phyloP scores from a whole-genome alignment of 371 early-diverging fungal genomes.

The Phascolomyces articulosus region DNA sequence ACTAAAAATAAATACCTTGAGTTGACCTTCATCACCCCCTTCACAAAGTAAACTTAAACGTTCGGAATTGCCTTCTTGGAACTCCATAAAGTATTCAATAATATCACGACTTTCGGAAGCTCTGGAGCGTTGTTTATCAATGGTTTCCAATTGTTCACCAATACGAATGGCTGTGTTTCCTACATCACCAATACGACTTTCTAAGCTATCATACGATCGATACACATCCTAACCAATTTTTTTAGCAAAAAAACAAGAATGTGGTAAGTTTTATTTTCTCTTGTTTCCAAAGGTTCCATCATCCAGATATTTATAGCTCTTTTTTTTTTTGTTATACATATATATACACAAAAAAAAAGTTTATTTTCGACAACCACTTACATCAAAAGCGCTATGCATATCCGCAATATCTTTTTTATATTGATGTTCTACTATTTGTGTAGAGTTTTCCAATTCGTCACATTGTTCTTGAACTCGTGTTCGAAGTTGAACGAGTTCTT shows the following conservation, averaged over 20 bases:
- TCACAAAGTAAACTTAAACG: conserved; percentile 76
- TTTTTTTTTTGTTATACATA: too few species aligned
- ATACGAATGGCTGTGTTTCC: conserved; percentile 95
- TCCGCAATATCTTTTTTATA: conserved; percentile 77
- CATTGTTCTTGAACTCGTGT: conserved; percentile 81
- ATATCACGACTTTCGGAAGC: conserved; percentile 90
- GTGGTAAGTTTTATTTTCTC: background rate
- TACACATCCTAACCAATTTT: conserved; percentile 67
- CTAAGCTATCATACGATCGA: conserved; percentile 82
- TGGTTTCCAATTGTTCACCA: conserved; percentile 95
- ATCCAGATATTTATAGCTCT: too few species aligned
- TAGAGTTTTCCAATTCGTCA: conserved; percentile 79
- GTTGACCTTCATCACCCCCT: conserved; percentile 83
- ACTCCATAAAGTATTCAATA: conserved; percentile 89
- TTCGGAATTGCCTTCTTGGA: conserved; percentile 74
- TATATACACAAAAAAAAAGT: too few species aligned
- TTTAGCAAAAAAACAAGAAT: background rate
- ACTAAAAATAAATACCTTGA: conserved; percentile 76
- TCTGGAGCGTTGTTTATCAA: conserved; percentile 88
- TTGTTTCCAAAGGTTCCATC: too few species aligned
- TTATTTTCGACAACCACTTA: conserved; percentile 28
- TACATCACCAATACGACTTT: conserved; percentile 87
- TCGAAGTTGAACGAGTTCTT: conserved; percentile 78
- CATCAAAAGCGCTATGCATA: conserved; percentile 74
- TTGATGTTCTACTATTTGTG: conserved; percentile 72